These are phyloP conservation scores for Blastobotrys illinoisensis DNA, from an alignment of 1,139 yeast genomes.

Conservation along the genomic window DNA sequence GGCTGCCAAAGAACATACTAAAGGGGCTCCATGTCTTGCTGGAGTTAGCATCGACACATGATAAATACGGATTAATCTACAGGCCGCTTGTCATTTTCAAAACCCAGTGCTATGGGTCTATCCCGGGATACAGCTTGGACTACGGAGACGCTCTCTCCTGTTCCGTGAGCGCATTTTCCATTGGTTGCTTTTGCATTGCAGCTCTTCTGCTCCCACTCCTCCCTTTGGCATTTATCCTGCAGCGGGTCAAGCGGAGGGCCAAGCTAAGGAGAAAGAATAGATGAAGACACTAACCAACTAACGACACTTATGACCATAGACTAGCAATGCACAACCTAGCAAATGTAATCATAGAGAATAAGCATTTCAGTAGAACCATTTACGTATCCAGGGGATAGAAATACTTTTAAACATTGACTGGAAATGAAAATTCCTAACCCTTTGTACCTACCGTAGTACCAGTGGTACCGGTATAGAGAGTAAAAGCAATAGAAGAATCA, in stretches of 20 bases:
- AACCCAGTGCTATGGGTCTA: background rate
- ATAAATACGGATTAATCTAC: background rate
- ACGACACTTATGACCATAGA: background rate
- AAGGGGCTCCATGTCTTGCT: background rate
- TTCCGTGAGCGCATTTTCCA: background rate
- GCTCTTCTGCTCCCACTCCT: background rate
- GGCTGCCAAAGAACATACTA: background rate
- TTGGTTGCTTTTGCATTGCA: background rate
- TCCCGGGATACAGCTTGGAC: background rate
- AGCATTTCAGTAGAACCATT: too few relatives aligned
- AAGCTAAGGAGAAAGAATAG: background rate
- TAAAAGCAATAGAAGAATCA: too few relatives aligned
- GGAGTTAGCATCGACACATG: background rate
- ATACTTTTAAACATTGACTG: too few relatives aligned
- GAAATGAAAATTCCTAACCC: too few relatives aligned
- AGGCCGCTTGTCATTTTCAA: background rate
- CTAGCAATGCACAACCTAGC: too few relatives aligned
- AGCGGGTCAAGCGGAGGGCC: background rate
- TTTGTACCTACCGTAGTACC: too few relatives aligned
- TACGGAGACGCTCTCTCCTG: background rate
- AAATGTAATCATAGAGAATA: too few relatives aligned
- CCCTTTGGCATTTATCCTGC: background rate
- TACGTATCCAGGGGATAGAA: too few relatives aligned
- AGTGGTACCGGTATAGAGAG: too few relatives aligned
- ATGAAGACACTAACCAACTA: background rate